Percentiles rank a stretch among this genome's conserved stretches.
Conservation (phyloP, 805 yeast genomes). For the Barnettozyma sucrosica region DNA sequence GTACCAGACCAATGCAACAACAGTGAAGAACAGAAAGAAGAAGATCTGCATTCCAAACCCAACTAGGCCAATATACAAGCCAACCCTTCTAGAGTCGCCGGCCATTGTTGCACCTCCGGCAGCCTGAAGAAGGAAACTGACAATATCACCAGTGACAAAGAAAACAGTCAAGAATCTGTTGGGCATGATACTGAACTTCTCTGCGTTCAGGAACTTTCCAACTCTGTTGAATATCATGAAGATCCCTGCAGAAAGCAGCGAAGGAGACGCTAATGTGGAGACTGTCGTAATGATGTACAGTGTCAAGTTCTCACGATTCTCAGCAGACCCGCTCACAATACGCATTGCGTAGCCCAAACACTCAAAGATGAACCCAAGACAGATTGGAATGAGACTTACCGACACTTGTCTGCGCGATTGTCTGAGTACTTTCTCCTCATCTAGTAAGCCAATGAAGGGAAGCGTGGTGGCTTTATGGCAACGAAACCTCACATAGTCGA, state of each 20-base stretch:
- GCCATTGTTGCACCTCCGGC: neutral
- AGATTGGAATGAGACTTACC: neutral
- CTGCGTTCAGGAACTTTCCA: neutral
- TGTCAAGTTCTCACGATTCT: neutral
- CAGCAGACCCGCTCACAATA: neutral
- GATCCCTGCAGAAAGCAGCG: slow-evolving; percentile 2
- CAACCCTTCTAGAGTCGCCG: neutral
- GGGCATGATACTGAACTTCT: neutral
- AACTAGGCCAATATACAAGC: neutral
- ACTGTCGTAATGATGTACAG: neutral
- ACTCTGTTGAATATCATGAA: slow-evolving; percentile 4
- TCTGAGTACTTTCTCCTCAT: too few relatives aligned
- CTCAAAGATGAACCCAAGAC: slow-evolving; percentile 1
- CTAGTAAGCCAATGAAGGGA: too few relatives aligned
- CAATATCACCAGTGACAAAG: slow-evolving; percentile 5
- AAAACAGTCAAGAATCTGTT: neutral
- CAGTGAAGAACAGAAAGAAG: neutral
- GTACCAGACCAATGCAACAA: neutral
- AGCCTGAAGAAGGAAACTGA: slow-evolving; percentile 1
- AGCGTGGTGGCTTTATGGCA: too few relatives aligned
- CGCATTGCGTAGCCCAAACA: neutral
- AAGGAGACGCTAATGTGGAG: slow-evolving; percentile 1
- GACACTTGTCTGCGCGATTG: too few relatives aligned
- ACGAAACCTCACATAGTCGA: too few relatives aligned
- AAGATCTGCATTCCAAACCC: neutral